Evolutionary conservation across 257 asterid genomes (phyloP).

Genomic region (Penstemon davidsonii): DNA sequence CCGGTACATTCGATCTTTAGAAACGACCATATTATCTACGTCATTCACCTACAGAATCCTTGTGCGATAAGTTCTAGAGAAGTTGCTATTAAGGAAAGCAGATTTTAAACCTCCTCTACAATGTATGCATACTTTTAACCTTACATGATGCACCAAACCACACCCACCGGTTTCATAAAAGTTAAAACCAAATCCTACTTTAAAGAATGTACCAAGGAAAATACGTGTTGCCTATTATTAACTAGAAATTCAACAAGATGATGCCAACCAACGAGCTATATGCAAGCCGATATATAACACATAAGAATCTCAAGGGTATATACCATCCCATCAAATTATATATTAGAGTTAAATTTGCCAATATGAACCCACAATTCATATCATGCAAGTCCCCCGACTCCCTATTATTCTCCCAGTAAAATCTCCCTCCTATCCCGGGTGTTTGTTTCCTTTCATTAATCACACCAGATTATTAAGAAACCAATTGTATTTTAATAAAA

Average conservation of each 20-base stretch:
- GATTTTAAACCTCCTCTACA: neutral
- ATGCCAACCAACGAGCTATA: no score
- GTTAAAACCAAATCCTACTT: no score
- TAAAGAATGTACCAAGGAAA: no score
- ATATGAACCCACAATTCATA: neutral
- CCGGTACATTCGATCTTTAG: conserved; percentile 78
- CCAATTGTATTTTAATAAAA: neutral
- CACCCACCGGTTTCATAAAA: no score
- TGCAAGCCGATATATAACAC: no score
- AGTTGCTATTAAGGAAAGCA: conserved; percentile 15
- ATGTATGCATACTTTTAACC: neutral
- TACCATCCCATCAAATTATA: no score
- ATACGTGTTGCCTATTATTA: no score
- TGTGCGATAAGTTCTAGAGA: conserved; percentile 18
- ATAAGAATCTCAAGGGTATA: no score
- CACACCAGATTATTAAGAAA: neutral
- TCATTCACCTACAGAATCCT: conserved; percentile 73
- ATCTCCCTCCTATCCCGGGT: neutral
- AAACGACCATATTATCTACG: conserved; percentile 76
- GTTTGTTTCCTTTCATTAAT: neutral
- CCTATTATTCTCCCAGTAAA: neutral
- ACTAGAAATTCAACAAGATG: no score
- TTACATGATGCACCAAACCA: neutral
- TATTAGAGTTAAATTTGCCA: no score
- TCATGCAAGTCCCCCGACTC: neutral